Evolutionary conservation across 805 yeast species (phyloP).

Genomic region (Candida endomychidarum): DNA sequence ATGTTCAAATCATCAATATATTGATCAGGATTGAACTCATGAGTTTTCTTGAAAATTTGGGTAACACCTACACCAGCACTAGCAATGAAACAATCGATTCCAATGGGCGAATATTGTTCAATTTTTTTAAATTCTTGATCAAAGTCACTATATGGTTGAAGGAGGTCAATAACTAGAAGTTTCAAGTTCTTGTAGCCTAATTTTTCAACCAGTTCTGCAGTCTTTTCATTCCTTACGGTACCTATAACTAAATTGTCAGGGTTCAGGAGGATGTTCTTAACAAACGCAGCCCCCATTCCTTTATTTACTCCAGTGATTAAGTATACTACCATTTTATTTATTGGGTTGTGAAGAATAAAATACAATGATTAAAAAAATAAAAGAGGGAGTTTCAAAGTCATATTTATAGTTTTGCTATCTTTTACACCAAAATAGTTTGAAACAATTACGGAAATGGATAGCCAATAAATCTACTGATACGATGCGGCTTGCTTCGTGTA

Average conservation of each 20-base stretch:
- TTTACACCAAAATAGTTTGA: too few species aligned
- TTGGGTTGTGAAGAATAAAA: too few species aligned
- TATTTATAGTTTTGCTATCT: too few species aligned
- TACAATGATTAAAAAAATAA: too few species aligned
- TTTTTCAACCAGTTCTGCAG: slow-evolving; percentile 10
- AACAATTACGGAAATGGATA: too few species aligned
- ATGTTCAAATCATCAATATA: slow-evolving; percentile 8
- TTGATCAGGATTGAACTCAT: slow-evolving; percentile 9
- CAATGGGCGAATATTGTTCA: slow-evolving; percentile 22
- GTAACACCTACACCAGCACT: slow-evolving; percentile 7
- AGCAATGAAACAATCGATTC: slow-evolving; percentile 26
- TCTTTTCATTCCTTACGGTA: slow-evolving; percentile 8
- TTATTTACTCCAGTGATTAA: slow-evolving; percentile 13
- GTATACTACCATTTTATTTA: slow-evolving; percentile 11
- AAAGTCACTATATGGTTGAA: slow-evolving; percentile 6
- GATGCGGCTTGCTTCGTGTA: too few species aligned
- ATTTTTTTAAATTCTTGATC: slow-evolving; percentile 12
- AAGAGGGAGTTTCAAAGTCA: too few species aligned
- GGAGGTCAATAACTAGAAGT: slow-evolving; percentile 5
- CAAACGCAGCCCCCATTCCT: slow-evolving; percentile 10
- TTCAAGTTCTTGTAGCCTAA: slow-evolving; percentile 2
- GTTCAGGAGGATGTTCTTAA: slow-evolving; percentile 1
- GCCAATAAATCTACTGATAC: too few species aligned
- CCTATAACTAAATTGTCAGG: slow-evolving; percentile 10
- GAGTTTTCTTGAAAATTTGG: not conserved